A percentile compares a stretch with the other conserved stretches of the same genome.
Evolutionary conservation across 1,284 basidiomycete genomes (phyloP).

Genomic region (Sporisorium reilianum): DNA sequence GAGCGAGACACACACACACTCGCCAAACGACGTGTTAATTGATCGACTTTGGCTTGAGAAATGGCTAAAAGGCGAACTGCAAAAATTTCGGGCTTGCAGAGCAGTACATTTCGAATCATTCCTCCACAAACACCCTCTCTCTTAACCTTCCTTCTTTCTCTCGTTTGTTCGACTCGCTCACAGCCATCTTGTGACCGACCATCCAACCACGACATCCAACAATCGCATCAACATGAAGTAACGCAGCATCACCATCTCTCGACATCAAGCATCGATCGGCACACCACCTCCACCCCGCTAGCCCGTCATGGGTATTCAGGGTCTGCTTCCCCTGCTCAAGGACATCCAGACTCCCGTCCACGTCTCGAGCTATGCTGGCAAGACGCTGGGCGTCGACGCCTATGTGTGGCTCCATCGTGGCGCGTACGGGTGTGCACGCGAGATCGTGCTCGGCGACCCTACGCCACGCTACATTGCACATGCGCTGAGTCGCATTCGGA

Average conservation of each 20-base stretch:
- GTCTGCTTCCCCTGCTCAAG: slow-evolving; percentile 91
- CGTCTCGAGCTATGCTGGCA: slow-evolving; percentile 56
- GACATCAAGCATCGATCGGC: background rate
- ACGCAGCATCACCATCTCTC: background rate
- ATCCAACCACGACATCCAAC: background rate
- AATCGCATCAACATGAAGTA: slow-evolving; percentile 3
- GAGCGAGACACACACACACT: background rate
- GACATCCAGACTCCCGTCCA: slow-evolving; percentile 74
- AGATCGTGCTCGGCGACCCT: slow-evolving; percentile 84
- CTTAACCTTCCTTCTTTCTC: background rate
- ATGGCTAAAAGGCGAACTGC: background rate
- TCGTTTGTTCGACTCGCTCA: too few relatives aligned
- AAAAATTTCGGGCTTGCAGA: slow-evolving; percentile 4
- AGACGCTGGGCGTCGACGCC: slow-evolving; percentile 80
- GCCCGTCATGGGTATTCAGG: slow-evolving; percentile 79
- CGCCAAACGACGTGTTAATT: slow-evolving; percentile 21
- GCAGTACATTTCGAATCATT: slow-evolving; percentile 5
- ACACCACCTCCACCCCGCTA: background rate
- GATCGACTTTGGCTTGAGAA: background rate
- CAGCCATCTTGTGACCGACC: too few relatives aligned
- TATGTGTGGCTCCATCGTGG: slow-evolving; percentile 99
- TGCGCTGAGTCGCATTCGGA: slow-evolving; percentile 89
- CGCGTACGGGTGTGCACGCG: slow-evolving; percentile 86
- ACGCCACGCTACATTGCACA: slow-evolving; percentile 93
- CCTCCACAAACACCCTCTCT: slow-evolving; percentile 7